Conservation (phyloP, 768 basidiomycete genomes). For the Hortiboletus campestris region DNA sequence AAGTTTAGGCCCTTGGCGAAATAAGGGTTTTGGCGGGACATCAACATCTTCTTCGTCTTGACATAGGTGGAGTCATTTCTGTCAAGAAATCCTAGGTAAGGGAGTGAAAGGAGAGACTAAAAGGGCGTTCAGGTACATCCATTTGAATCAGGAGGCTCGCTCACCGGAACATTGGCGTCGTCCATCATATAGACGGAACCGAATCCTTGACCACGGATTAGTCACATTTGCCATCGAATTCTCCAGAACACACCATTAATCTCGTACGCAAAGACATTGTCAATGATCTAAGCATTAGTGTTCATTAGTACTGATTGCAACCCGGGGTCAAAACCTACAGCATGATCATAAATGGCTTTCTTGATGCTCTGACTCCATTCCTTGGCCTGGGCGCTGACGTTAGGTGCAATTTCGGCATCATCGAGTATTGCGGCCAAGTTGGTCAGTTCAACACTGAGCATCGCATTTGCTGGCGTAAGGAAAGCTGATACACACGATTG, state of each 20-base stretch:
- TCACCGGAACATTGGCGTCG: slow-evolving; percentile 80
- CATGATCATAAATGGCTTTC: slow-evolving; percentile 60
- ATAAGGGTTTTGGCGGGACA: slow-evolving; percentile 70
- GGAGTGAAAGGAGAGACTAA: slow-evolving; percentile 73
- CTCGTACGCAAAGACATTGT: slow-evolving; percentile 75
- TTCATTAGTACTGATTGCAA: neutral
- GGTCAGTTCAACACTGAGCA: slow-evolving; percentile 71
- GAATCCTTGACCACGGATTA: slow-evolving; percentile 41
- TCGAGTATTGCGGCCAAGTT: slow-evolving; percentile 63
- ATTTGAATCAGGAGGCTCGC: slow-evolving; percentile 18
- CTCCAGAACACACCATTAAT: slow-evolving; percentile 51
- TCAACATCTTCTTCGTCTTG: slow-evolving; percentile 58
- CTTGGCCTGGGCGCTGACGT: slow-evolving; percentile 53
- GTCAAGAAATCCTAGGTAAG: slow-evolving; percentile 75
- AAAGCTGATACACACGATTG: slow-evolving; percentile 50
- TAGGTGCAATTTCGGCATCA: slow-evolving; percentile 41
- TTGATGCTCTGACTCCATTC: slow-evolving; percentile 57
- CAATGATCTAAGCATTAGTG: slow-evolving; percentile 44
- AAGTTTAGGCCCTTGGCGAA: slow-evolving; percentile 62
- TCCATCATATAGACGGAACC: slow-evolving; percentile 79
- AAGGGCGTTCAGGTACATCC: neutral
- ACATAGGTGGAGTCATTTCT: slow-evolving; percentile 57
- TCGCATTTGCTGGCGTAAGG: slow-evolving; percentile 76
- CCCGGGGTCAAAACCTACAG: slow-evolving; percentile 37
- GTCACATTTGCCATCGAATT: neutral